Conservation (phyloP, 768 basidiomycete genomes). For the Leucogyrophana mollusca region DNA sequence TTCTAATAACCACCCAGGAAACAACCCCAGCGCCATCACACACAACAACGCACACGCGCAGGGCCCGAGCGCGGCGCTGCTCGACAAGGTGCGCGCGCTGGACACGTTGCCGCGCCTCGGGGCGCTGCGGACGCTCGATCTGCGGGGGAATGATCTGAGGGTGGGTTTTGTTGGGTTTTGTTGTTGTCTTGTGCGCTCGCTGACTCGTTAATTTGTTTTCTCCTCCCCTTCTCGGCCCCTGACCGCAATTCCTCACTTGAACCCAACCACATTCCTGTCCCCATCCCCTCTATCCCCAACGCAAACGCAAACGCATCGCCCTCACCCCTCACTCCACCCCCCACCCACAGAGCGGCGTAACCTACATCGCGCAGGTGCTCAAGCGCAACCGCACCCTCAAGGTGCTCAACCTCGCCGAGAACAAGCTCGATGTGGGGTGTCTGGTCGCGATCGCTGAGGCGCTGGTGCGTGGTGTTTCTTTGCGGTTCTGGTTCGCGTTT, state of each 20-base stretch:
- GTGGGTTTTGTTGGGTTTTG: conserved; percentile 43
- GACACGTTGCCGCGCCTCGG: conserved; percentile 86
- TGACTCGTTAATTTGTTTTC: too few relatives aligned
- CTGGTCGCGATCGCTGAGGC: conserved; percentile 85
- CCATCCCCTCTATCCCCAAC: too few relatives aligned
- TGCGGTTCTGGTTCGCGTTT: too few relatives aligned
- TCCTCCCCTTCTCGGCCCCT: too few relatives aligned
- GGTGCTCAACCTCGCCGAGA: conserved; percentile 91
- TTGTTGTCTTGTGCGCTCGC: neutral
- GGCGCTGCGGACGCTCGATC: conserved; percentile 82
- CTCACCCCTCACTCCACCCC: too few relatives aligned
- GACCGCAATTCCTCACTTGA: too few relatives aligned
- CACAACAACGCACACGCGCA: too few relatives aligned
- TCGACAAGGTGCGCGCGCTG: conserved; percentile 88
- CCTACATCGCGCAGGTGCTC: conserved; percentile 90
- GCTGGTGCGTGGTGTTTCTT: conserved; percentile 50
- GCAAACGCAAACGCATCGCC: too few relatives aligned
- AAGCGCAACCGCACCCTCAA: conserved; percentile 96
- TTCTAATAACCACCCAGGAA: too few relatives aligned
- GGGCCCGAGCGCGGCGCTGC: conserved; percentile 71
- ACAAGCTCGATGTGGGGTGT: conserved; percentile 84
- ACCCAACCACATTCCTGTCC: too few relatives aligned
- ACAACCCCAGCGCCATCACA: too few relatives aligned
- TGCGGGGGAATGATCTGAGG: conserved; percentile 89
- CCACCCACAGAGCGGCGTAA: conserved; percentile 77